Base-by-base conservation (phyloP, 2,329 filamentous ascomycete species). In the Rhytidhysteron rufulum region DNA sequence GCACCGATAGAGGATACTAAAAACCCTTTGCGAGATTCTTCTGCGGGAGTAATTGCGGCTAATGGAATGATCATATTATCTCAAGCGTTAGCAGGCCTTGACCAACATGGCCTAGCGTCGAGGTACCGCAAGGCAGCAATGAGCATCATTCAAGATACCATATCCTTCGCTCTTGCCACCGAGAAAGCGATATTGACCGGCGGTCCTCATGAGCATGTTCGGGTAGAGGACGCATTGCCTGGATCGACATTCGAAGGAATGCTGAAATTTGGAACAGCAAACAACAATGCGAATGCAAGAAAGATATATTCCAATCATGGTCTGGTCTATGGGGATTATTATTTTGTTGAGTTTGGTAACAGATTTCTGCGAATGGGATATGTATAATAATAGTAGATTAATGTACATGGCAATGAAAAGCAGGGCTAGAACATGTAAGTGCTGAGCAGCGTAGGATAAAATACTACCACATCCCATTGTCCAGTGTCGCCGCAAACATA, bases 181-280 rank as follows among this genome's bases (percentile, higher is more conserved):
- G 54, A 50, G 7, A 51, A 58, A 16, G 57, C 51, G 4, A 31
- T 20, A 20, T 39, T 54, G 4, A 31, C 40, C 31, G 17, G 37
- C 34, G 40, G 4, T 41, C 60, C 34, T 21, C 46, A 51, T 27
- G 30, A 45, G n/a, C n/a, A n/a, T n/a, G n/a, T n/a, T n/a, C n/a
- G n/a, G n/a, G n/a, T n/a, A 10, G 32, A 15, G n/a, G 39, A 55
- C 4, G 49, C 50, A 8, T 46, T 49, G 5, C 44, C 58, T 20
- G 57, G 49, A 2, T 35, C 34, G 10, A 58, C 53, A 1, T 46
- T 51, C 40, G 69, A 71, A 37, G 70, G 63, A 3, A 71, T 75
- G n/a, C 43, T 74, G 8, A 58, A 58, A 11, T 67, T 66, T 31
- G 67, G 68, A 3, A 72, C 69, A 1, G 69, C 70, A 9, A 71